Conservation (phyloP, 305 asterid genomes). For the Solanum hybrid region DNA sequence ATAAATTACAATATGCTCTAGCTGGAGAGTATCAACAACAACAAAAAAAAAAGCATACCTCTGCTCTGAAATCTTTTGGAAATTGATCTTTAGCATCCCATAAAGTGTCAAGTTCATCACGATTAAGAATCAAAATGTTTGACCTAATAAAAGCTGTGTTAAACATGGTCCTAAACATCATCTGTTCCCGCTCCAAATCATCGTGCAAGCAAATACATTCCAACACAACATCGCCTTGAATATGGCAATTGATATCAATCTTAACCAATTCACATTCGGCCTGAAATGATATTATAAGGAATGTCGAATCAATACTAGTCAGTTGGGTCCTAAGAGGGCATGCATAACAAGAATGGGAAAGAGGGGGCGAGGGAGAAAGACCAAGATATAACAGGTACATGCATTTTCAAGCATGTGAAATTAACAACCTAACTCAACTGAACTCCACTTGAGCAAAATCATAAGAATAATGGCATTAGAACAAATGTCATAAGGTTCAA, state of each 20-base stretch:
- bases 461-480: neutral
- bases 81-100: conserved; percentile 90
- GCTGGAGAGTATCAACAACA: neutral
- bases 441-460: neutral
- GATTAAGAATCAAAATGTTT: conserved; percentile 79
- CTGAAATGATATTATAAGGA: conserved; percentile 38
- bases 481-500: neutral
- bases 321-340: neutral
- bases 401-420: neutral
- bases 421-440: neutral
- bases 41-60: conserved; percentile 36
- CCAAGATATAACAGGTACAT: neutral
- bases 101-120: conserved; percentile 68
- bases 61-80: conserved; percentile 84
- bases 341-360: neutral
- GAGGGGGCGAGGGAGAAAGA: neutral
- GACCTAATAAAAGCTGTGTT: conserved; percentile 94
- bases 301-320: neutral
- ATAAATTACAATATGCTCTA: conserved; percentile 13
- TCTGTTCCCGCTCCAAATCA: conserved; percentile 71
- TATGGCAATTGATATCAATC: conserved; percentile 76
- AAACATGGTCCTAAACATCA: conserved; percentile 90
- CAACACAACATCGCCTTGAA: conserved; percentile 93
- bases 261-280: conserved; percentile 74
- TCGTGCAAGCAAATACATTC: conserved; percentile 76